Evolutionary conservation across 352 stramenopile species (phyloP).

Genomic region (Pelagophyceae sp.): DNA sequence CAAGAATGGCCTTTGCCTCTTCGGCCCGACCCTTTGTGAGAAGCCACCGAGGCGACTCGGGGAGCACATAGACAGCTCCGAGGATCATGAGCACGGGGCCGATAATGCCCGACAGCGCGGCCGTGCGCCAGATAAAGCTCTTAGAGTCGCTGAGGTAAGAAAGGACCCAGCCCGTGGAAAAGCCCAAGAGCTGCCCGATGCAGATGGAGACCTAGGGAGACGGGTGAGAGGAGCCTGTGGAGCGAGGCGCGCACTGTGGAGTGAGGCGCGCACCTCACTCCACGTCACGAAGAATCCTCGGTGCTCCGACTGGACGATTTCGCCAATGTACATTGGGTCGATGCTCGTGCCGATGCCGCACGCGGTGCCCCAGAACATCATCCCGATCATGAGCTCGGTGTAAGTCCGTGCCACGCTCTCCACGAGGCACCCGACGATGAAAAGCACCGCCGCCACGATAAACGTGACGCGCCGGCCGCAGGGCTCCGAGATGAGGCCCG

Average conservation of each 20-base stretch:
- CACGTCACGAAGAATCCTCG: slow-evolving; percentile 24
- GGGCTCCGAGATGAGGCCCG: slow-evolving; percentile 11
- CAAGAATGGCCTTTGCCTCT: background rate
- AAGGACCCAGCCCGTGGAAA: slow-evolving; percentile 11
- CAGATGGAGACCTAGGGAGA: slow-evolving; percentile 25
- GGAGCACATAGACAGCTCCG: slow-evolving; percentile 15
- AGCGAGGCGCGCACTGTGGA: too few relatives aligned
- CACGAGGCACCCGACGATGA: slow-evolving; percentile 19
- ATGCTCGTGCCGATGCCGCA: slow-evolving; percentile 22
- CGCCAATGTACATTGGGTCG: slow-evolving; percentile 29
- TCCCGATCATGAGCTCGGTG: slow-evolving; percentile 12
- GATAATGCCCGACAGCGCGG: background rate
- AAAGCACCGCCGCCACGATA: slow-evolving; percentile 10
- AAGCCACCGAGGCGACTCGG: slow-evolving; percentile 25
- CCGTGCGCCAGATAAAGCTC: slow-evolving; percentile 1
- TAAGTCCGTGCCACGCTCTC: background rate
- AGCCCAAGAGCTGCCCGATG: slow-evolving; percentile 24
- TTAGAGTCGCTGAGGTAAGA: background rate
- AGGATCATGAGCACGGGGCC: background rate
- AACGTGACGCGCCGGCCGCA: slow-evolving; percentile 21
- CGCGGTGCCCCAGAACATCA: slow-evolving; percentile 12
- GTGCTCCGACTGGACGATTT: slow-evolving; percentile 17
- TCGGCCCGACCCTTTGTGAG: background rate
- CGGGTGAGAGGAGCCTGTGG: too few relatives aligned
- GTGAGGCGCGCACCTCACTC: too few relatives aligned